Conservation (phyloP, 2,329 filamentous ascomycete genomes). For the Cladosporium oxysporum region DNA sequence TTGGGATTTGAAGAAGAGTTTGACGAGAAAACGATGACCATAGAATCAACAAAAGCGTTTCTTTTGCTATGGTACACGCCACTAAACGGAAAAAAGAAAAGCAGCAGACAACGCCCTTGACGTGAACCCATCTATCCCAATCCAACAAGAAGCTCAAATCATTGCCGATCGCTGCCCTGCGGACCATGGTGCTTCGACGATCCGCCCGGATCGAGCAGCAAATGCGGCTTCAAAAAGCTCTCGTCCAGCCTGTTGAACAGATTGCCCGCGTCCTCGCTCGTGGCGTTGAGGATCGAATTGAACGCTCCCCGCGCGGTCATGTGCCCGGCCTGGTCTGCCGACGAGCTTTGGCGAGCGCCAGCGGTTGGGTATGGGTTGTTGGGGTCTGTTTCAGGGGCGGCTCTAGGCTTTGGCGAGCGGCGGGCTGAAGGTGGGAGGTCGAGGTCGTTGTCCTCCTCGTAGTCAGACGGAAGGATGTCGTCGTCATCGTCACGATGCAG, state of each 20-base stretch:
- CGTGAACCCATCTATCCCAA: neutral
- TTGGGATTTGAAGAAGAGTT: neutral
- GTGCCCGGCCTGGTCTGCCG: conserved; percentile 3
- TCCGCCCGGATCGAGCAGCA: conserved; percentile 71
- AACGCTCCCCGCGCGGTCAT: conserved; percentile 76
- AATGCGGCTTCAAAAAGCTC: conserved; percentile 89
- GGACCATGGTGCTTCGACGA: conserved; percentile 23
- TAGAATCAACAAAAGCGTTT: neutral
- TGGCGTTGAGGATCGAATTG: conserved; percentile 73
- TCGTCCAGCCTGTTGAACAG: conserved; percentile 93
- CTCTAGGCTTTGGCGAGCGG: conserved; percentile 45
- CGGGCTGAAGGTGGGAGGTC: conserved; percentile 61
- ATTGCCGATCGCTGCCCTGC: conserved; percentile 14
- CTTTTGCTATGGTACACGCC: conserved; percentile 1
- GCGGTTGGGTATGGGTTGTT: conserved; percentile 44
- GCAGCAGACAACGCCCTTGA: neutral
- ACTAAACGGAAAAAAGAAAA: neutral
- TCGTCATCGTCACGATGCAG: conserved; percentile 49
- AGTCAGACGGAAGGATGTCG: conserved; percentile 51
- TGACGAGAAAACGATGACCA: too few species aligned
- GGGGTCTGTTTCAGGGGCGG: conserved; percentile 24
- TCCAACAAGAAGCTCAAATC: neutral
- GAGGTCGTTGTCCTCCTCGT: conserved; percentile 57
- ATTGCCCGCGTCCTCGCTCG: conserved; percentile 82
- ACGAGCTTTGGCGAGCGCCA: conserved; percentile 35